Conservation (phyloP, 2,329 filamentous ascomycete genomes). For the Fusarium robinianum region DNA sequence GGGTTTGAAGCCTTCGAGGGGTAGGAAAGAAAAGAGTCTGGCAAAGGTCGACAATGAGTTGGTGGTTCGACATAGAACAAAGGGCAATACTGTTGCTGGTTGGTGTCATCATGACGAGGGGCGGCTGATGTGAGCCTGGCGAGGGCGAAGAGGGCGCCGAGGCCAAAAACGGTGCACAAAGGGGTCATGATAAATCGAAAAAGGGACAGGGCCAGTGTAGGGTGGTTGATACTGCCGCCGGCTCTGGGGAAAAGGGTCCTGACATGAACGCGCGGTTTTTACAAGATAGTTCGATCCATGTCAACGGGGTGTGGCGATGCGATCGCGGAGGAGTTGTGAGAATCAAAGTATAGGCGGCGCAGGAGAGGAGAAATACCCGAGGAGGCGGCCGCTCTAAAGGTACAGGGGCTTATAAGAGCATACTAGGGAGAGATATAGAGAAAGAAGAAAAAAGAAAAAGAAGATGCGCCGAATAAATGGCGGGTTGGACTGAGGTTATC, state of each 20-base stretch:
- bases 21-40: constrained; percentile 31
- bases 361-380: background rate
- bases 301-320: constrained; percentile 19
- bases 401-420: background rate
- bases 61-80: constrained; percentile 26
- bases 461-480: constrained; percentile 7
- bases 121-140: constrained; percentile 16
- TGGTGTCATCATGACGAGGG: constrained; percentile 11
- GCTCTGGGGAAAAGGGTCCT: too few relatives aligned
- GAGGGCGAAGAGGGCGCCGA: constrained; percentile 12
- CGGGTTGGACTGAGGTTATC: constrained; percentile 20
- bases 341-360: constrained; percentile 16
- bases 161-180: constrained; percentile 15
- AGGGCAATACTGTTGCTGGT: constrained; percentile 29
- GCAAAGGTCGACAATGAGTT: constrained; percentile 24
- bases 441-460: constrained; percentile 4
- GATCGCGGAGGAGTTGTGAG: constrained; percentile 15
- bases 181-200: constrained; percentile 18
- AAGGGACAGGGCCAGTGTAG: background rate
- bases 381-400: background rate
- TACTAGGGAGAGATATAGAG: too few relatives aligned
- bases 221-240: background rate
- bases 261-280: constrained; percentile 22
- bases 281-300: constrained; percentile 23
- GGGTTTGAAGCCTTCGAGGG: constrained; percentile 9